These are phyloP conservation scores for Trichaptum fuscoviolaceum DNA, from an alignment of 768 basidiomycete species.

Conservation along the genomic window DNA sequence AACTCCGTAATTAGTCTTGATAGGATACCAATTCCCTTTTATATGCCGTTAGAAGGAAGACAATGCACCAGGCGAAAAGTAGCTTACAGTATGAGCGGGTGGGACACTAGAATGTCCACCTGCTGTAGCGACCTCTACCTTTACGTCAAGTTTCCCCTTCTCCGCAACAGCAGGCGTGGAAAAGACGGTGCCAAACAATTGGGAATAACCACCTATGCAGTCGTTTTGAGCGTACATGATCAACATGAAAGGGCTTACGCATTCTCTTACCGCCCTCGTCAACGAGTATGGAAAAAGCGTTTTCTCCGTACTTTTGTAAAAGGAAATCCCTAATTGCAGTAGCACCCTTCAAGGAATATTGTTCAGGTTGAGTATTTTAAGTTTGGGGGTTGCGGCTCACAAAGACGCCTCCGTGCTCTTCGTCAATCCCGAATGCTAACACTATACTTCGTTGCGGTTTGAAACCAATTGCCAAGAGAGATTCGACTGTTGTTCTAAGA, in stretches of 20 bases:
- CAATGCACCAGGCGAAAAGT: neutral
- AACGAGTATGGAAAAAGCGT: slow-evolving; percentile 34
- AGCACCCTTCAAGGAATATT: slow-evolving; percentile 21
- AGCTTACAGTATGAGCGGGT: slow-evolving; percentile 30
- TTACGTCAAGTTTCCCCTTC: slow-evolving; percentile 24
- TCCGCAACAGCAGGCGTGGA: slow-evolving; percentile 17
- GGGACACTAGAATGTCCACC: slow-evolving; percentile 39
- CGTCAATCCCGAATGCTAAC: slow-evolving; percentile 41
- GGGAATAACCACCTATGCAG: slow-evolving; percentile 8
- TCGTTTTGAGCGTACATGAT: neutral
- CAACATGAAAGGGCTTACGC: too few species aligned
- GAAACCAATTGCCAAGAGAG: slow-evolving; percentile 33
- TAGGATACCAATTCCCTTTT: slow-evolving; percentile 33
- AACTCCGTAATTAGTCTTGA: slow-evolving; percentile 29
- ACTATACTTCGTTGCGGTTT: slow-evolving; percentile 28
- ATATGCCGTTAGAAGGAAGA: neutral
- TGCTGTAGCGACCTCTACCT: slow-evolving; percentile 21
- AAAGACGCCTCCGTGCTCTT: slow-evolving; percentile 32
- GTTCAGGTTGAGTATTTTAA: neutral
- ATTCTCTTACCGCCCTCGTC: slow-evolving; percentile 36
- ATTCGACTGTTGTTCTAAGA: slow-evolving; percentile 31
- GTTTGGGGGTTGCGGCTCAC: slow-evolving; percentile 10
- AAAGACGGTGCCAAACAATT: slow-evolving; percentile 13
- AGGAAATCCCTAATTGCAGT: slow-evolving; percentile 23
- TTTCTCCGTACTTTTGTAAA: slow-evolving; percentile 27